Percentiles rank a stretch among this genome's conserved stretches.
These are phyloP conservation scores for Verbascum thapsus DNA, from an alignment of 257 asterid genomes.

Conservation along the genomic window DNA sequence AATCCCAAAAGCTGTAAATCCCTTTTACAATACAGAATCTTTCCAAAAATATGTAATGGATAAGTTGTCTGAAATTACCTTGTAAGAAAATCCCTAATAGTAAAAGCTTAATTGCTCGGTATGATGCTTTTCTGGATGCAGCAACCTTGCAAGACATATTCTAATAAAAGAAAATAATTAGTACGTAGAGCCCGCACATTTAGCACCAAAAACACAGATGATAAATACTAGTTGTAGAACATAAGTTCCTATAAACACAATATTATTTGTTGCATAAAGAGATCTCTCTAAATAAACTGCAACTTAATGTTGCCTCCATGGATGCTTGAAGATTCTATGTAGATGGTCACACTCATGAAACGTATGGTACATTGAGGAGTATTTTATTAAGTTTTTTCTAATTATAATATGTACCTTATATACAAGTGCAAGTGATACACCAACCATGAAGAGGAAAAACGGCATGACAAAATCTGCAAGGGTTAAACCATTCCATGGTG, in stretches of 20 bases:
- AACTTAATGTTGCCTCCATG: background rate
- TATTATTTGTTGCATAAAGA: background rate
- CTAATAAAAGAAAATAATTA: conserved; percentile 34
- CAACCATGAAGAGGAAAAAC: conserved; percentile 77
- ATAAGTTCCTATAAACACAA: background rate
- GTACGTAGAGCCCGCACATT: background rate
- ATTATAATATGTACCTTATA: conserved; percentile 50
- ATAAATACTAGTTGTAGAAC: background rate
- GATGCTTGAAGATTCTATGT: background rate
- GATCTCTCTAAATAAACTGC: background rate
- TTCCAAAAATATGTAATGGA: conserved; percentile 1
- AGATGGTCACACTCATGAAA: background rate
- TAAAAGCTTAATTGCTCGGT: conserved; percentile 51
- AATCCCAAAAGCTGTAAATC: no score
- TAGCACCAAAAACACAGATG: background rate
- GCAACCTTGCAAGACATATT: conserved; percentile 46
- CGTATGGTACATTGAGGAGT: background rate
- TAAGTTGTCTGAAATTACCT: conserved; percentile 40
- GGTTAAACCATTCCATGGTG: conserved; percentile 78
- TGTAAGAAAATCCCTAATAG: conserved; percentile 64
- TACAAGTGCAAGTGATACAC: conserved; percentile 68
- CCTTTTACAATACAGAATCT: conserved; percentile 5
- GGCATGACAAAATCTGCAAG: conserved; percentile 82
- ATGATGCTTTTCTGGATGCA: conserved; percentile 55
- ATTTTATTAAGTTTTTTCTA: background rate